These are phyloP conservation scores for Myochromella boudieri DNA, from an alignment of 768 basidiomycete genomes.

Conservation along the genomic window DNA sequence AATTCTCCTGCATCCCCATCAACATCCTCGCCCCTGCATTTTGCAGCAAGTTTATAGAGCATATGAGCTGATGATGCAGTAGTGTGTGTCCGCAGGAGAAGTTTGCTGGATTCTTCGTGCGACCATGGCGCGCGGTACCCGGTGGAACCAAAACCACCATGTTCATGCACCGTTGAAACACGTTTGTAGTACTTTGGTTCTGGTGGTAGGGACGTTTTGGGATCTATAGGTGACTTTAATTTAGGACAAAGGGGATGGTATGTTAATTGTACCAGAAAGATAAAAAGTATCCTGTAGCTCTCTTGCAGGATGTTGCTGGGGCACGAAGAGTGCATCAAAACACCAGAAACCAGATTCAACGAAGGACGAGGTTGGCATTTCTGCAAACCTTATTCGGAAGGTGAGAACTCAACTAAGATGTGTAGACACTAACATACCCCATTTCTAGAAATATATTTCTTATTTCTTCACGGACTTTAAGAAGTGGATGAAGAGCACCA, in stretches of 20 bases:
- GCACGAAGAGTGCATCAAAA: constrained; percentile 97
- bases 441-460: constrained; percentile 98
- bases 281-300: constrained; percentile 99
- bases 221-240: constrained; percentile 52
- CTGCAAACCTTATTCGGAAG: constrained; percentile 72
- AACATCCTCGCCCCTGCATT: constrained; percentile 60
- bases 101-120: constrained; percentile 85
- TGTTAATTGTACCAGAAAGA: constrained; percentile 75
- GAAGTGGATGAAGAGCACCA: constrained; percentile 91
- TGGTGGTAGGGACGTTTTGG: constrained; percentile 70
- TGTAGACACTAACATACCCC: constrained; percentile 59
- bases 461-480: constrained; percentile 98
- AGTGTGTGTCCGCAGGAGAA: constrained; percentile 94
- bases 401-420: neutral
- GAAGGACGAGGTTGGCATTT: constrained; percentile 96
- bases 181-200: constrained; percentile 82
- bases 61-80: constrained; percentile 93
- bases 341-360: constrained; percentile 99
- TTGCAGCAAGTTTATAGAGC: constrained; percentile 91
- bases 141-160: constrained; percentile 86
- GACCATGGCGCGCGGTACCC: constrained; percentile 99
- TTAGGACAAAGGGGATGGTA: neutral
- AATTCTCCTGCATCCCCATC: constrained; percentile 43
- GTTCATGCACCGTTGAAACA: constrained; percentile 80
- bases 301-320: constrained; percentile 97